Conservation (phyloP, 345 rosid species). For the Euphorbia peplus region DNA sequence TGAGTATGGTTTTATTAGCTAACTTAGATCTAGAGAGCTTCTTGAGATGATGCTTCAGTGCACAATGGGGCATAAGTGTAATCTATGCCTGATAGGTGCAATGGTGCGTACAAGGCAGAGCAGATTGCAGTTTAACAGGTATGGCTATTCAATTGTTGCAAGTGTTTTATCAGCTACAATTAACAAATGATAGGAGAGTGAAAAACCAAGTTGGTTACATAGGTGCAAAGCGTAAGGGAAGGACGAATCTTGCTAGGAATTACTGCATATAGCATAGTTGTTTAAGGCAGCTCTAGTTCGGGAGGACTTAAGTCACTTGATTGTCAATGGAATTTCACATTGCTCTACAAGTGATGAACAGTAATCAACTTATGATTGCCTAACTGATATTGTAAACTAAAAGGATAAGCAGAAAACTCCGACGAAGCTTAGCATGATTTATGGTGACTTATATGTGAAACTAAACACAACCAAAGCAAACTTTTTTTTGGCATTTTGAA, state of each 20-base stretch:
- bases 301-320: conserved; percentile 33
- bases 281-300: too few species aligned
- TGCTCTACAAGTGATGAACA: too few species aligned
- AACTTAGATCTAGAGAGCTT: conserved; percentile 26
- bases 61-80: conserved; percentile 33
- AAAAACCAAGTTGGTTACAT: conserved; percentile 45
- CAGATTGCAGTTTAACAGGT: conserved; percentile 17
- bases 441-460: too few species aligned
- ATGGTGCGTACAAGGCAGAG: conserved; percentile 41
- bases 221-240: conserved; percentile 22
- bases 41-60: conserved; percentile 36
- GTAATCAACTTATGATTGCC: too few species aligned
- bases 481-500: too few species aligned
- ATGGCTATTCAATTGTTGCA: too few species aligned
- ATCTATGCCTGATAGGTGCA: conserved; percentile 37
- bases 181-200: conserved; percentile 36
- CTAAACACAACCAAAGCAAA: too few species aligned
- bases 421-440: too few species aligned
- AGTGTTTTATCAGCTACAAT: background rate
- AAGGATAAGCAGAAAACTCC: too few species aligned
- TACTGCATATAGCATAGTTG: conserved; percentile 16
- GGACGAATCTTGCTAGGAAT: conserved; percentile 45
- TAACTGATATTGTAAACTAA: too few species aligned
- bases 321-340: too few species aligned
- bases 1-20: conserved; percentile 40